These are phyloP conservation scores for Stagonosporopsis rhizophila DNA, from an alignment of 2,329 filamentous ascomycete genomes.

Conservation along the genomic window DNA sequence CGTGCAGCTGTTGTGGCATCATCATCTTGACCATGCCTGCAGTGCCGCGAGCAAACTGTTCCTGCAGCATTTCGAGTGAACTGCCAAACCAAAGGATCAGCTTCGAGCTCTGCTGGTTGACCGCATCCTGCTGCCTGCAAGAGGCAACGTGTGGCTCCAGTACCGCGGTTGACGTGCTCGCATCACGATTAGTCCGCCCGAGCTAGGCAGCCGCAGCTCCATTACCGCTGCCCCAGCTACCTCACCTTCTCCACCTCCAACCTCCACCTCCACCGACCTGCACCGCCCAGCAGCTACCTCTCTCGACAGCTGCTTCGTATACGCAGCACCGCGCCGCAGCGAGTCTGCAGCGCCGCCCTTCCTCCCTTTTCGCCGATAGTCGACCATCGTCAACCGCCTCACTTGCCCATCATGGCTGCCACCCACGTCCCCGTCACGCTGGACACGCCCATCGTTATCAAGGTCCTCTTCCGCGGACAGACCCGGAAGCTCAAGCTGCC, in stretches of 20 bases:
- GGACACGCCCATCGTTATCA: slow-evolving; percentile 83
- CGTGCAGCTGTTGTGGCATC: slow-evolving; percentile 13
- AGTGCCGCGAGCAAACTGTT: background rate
- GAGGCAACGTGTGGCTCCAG: slow-evolving; percentile 11
- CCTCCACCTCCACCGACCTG: slow-evolving; percentile 11
- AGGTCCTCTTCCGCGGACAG: slow-evolving; percentile 77
- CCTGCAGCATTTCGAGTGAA: slow-evolving; percentile 2
- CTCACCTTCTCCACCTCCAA: slow-evolving; percentile 19
- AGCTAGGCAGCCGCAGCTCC: slow-evolving; percentile 22
- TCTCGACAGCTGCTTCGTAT: slow-evolving; percentile 8
- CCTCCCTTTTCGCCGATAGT: background rate
- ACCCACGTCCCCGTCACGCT: slow-evolving; percentile 60
- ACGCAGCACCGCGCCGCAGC: slow-evolving; percentile 18
- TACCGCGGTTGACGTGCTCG: slow-evolving; percentile 17
- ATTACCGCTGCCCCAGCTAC: slow-evolving; percentile 19
- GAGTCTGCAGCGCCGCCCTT: slow-evolving; percentile 19
- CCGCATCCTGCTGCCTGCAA: slow-evolving; percentile 14
- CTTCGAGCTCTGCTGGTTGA: background rate
- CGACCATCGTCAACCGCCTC: slow-evolving; percentile 8
- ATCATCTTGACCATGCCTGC: slow-evolving; percentile 2
- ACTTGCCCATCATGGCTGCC: slow-evolving; percentile 47
- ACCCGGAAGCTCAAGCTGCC: slow-evolving; percentile 88
- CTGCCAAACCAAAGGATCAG: background rate
- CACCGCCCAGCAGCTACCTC: slow-evolving; percentile 6
- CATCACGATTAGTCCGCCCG: slow-evolving; percentile 19